Evolutionary conservation across 768 basidiomycete species (phyloP).

Genomic region (Myochromella boudieri): DNA sequence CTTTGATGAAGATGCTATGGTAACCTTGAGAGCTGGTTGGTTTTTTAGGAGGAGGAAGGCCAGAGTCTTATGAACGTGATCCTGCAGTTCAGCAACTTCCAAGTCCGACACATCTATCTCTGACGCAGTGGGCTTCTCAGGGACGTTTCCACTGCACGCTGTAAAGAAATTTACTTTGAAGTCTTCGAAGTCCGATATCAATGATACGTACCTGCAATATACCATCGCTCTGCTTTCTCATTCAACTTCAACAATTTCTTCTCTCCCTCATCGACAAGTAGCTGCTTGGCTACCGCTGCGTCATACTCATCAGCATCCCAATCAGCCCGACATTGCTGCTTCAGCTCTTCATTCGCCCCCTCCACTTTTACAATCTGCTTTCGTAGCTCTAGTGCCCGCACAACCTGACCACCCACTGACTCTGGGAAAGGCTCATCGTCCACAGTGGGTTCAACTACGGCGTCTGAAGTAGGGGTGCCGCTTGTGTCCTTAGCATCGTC

Average conservation of each 20-base stretch:
- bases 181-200: too few relatives aligned
- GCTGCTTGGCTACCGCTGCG: not conserved
- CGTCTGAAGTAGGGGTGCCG: too few relatives aligned
- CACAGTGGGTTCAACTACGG: too few relatives aligned
- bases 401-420: slow-evolving; percentile 2
- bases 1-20: not conserved
- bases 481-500: too few relatives aligned
- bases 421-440: slow-evolving; percentile 10
- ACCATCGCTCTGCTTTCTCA: slow-evolving; percentile 8
- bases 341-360: slow-evolving; percentile 1
- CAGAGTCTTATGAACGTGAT: not conserved
- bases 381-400: slow-evolving; percentile 9
- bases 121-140: not conserved
- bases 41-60: slow-evolving; percentile 7
- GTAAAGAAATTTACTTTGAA: not conserved
- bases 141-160: not conserved
- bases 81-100: not conserved
- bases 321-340: not conserved
- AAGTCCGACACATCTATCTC: not conserved
- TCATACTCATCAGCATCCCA: not conserved
- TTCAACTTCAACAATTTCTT: slow-evolving; percentile 5
- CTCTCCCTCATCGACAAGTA: slow-evolving; percentile 1
- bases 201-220: slow-evolving; percentile 4
- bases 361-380: slow-evolving; percentile 2
- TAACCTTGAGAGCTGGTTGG: not conserved